Evolutionary conservation across 768 basidiomycete genomes (phyloP), one percentile per base, ranked within the genome.

Genomic region (Lepiota subincarnata): DNA sequence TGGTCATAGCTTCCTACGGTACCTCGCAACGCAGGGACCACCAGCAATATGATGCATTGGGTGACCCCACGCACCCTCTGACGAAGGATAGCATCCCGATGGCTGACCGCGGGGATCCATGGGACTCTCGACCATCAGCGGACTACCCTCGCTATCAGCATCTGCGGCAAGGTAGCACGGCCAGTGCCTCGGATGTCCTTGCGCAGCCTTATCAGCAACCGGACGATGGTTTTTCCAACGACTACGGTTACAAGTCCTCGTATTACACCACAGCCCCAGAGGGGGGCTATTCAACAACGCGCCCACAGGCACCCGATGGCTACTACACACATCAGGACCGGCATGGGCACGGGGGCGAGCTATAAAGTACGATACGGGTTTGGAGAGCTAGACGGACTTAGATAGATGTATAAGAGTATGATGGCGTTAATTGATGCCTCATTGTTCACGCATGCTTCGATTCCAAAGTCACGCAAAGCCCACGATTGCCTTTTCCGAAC

Each of bases 21-120:
- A 69, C 73, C 14, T 76, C 80, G 11, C 93, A 96, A 67, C 83
- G 82, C 26, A 75, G 73, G n/a, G 92, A 93, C 62, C 90, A 92
- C 64, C 80, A 80, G 57, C 84, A 87, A 62, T 94, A 91, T 62
- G 84, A 87, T 62, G 80, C 82, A 20, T 74, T 90, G 53, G 83
- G 84, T 64, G 84, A 85, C 58, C 68, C 81, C 3, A 72, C 74
- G 11, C 73, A 74, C 58, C 75, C 78, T 44, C 66, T 82, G 53
- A 78, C 74, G 28, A 70, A 71, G 58, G 83, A 87, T 59, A 74
- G 62, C 45, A 84, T 86, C 31, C 82, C 83, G 8, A 77, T 90
- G 72, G 76, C 74, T 56, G 74, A 79, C 58, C 83, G 86, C 50
- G 73, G 71, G 57, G 84, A 86, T 62, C 78, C 84, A n/a, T 91